These are phyloP conservation scores for Acanthamoeba royreba DNA, from an alignment of 208 protist species.

Conservation along the genomic window DNA sequence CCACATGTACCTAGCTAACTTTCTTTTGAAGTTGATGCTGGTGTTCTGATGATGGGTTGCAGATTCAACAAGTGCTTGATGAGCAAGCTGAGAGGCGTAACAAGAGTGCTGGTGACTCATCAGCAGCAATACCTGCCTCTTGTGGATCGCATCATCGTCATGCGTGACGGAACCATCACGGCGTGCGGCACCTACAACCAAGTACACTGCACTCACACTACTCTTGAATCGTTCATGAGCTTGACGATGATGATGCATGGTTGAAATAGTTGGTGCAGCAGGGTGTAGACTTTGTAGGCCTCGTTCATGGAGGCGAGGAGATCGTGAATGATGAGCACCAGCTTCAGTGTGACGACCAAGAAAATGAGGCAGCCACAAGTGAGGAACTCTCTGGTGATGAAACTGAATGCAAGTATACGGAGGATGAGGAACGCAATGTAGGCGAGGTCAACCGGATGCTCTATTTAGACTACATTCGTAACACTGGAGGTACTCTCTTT, in stretches of 20 bases:
- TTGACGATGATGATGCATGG: too few species aligned
- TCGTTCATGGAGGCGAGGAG: not conserved
- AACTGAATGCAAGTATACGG: not conserved
- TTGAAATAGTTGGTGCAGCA: not conserved
- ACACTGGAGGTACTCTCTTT: not conserved
- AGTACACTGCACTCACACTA: too few species aligned
- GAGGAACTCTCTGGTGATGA: too few species aligned
- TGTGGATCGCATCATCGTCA: slow-evolving; percentile 73
- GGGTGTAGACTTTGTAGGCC: not conserved
- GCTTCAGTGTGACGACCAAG: too few species aligned
- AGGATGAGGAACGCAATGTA: slow-evolving; percentile 37
- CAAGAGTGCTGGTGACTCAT: slow-evolving; percentile 89
- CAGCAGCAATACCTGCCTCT: slow-evolving; percentile 84
- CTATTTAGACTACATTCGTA: slow-evolving; percentile 11
- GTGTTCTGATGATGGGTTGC: not conserved
- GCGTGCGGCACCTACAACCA: not conserved
- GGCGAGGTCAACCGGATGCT: slow-evolving; percentile 50
- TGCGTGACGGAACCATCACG: not conserved
- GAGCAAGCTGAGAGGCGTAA: slow-evolving; percentile 75
- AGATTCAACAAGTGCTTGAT: not conserved
- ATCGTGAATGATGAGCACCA: too few species aligned
- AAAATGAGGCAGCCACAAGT: too few species aligned
- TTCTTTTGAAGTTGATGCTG: not conserved
- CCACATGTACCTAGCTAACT: slow-evolving; percentile 73
- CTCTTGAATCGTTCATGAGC: too few species aligned